phyloP scores from a whole-genome alignment of 495 filamentous ascomycete species.

The Penicillium chermesinum region DNA sequence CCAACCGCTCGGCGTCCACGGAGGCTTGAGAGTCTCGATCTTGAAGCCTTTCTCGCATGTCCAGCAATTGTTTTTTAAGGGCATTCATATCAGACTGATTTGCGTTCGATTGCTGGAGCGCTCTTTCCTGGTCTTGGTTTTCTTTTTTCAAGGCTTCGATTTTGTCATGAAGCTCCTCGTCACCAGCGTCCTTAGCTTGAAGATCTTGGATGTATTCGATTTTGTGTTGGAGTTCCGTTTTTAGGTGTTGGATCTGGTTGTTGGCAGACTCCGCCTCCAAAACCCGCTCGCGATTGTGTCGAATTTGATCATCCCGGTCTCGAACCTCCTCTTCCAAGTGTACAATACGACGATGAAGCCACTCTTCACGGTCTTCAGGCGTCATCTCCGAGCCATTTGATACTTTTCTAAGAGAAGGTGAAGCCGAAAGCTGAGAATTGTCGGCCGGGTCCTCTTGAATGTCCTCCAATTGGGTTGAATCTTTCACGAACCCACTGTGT shows the following conservation, averaged over 20 bases:
- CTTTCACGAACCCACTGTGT: slow-evolving; percentile 21
- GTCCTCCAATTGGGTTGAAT: slow-evolving; percentile 37
- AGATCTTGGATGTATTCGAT: slow-evolving; percentile 29
- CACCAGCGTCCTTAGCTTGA: slow-evolving; percentile 19
- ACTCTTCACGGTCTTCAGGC: slow-evolving; percentile 17
- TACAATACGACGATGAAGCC: slow-evolving; percentile 31
- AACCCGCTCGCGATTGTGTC: slow-evolving; percentile 28
- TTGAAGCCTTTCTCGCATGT: slow-evolving; percentile 34
- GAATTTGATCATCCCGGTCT: slow-evolving; percentile 36
- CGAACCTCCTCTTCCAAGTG: slow-evolving; percentile 31
- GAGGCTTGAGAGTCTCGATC: slow-evolving; percentile 18
- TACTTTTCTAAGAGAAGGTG: slow-evolving; percentile 30
- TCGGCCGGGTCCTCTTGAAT: slow-evolving; percentile 40
- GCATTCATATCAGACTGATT: slow-evolving; percentile 19
- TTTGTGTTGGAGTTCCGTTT: slow-evolving; percentile 35
- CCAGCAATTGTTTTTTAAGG: slow-evolving; percentile 31
- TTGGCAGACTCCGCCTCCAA: slow-evolving; percentile 35
- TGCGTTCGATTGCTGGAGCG: slow-evolving; percentile 19
- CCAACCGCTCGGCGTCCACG: slow-evolving; percentile 29
- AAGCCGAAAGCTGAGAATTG: slow-evolving; percentile 17
- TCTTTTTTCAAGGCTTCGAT: slow-evolving; percentile 31
- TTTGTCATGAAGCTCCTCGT: slow-evolving; percentile 27
- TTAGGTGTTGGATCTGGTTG: slow-evolving; percentile 38
- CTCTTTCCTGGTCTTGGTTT: slow-evolving; percentile 24
- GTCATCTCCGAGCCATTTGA: slow-evolving; percentile 10